Evolutionary conservation across 1,284 basidiomycete genomes (phyloP).

Genomic region (Cerrena zonata): DNA sequence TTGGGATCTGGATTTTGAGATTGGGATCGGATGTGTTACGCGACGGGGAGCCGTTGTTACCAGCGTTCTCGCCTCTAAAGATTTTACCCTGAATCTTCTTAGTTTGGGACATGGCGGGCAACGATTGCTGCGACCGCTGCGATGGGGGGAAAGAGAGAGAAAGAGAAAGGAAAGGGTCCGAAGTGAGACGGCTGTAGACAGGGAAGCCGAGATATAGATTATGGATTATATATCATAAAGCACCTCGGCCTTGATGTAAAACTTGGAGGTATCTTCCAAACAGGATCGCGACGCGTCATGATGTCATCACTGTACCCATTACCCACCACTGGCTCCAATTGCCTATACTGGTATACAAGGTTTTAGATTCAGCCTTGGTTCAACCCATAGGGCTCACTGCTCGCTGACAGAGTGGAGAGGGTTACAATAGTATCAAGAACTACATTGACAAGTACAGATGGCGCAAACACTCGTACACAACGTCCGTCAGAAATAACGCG

Average conservation of each 20-base stretch:
- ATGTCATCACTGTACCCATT: too few species aligned
- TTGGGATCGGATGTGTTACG: constrained; percentile 35
- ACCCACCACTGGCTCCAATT: too few species aligned
- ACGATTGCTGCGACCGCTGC: constrained; percentile 2
- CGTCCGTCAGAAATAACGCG: not conserved
- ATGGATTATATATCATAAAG: too few species aligned
- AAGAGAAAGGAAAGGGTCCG: constrained; percentile 12
- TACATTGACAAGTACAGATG: not conserved
- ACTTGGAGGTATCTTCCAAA: too few species aligned
- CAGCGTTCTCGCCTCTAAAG: constrained; percentile 46
- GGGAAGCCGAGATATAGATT: too few species aligned
- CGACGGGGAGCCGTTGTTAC: constrained; percentile 17
- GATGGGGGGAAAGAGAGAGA: constrained; percentile 24
- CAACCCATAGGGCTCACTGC: too few species aligned
- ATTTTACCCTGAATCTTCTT: constrained; percentile 74
- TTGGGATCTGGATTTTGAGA: constrained; percentile 79
- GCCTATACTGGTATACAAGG: too few species aligned
- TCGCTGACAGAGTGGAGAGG: not conserved
- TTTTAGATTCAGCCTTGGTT: too few species aligned
- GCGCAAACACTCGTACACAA: not conserved
- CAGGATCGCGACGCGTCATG: too few species aligned
- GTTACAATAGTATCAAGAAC: not conserved
- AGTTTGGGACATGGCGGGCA: constrained; percentile 35
- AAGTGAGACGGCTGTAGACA: constrained; percentile 8
- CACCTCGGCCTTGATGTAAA: too few species aligned